phyloP scores from a whole-genome alignment of 345 rosid species.

The Lepidium africanum region DNA sequence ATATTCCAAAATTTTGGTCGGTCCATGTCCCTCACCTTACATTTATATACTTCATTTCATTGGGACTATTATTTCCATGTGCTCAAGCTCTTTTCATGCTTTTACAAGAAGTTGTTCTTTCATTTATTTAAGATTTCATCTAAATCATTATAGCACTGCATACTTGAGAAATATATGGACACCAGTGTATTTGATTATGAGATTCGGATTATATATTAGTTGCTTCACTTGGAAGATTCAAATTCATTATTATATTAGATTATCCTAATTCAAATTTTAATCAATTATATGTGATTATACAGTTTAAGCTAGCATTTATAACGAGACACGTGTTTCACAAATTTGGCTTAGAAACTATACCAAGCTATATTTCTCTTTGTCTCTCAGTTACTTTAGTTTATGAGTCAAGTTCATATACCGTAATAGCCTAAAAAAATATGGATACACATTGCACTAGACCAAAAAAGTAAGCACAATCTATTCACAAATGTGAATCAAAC shows the following conservation, averaged over 20 bases:
- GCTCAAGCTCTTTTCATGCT: conserved; percentile 4
- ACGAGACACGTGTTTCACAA: background rate
- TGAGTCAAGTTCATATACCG: background rate
- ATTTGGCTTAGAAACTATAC: background rate
- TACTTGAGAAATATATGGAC: background rate
- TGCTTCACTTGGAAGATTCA: conserved; percentile 3
- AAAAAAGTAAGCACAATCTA: too few relatives aligned
- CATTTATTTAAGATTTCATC: background rate
- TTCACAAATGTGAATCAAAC: too few relatives aligned
- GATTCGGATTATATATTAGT: background rate
- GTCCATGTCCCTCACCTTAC: conserved; percentile 11
- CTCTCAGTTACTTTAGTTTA: background rate
- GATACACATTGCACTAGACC: background rate
- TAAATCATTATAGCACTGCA: background rate
- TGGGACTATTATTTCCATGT: conserved; percentile 11
- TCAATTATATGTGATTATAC: background rate
- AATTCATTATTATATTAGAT: background rate
- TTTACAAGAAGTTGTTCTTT: background rate
- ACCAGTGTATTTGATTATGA: too few relatives aligned
- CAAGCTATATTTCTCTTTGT: background rate
- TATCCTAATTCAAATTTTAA: background rate
- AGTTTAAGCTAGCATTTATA: background rate
- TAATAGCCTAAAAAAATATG: background rate
- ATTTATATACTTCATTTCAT: background rate
- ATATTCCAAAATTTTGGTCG: conserved; percentile 23